Percentiles rank a stretch among this genome's conserved stretches.
These are phyloP conservation scores for Podospora australis DNA, from an alignment of 495 filamentous ascomycete genomes.

Conservation along the genomic window DNA sequence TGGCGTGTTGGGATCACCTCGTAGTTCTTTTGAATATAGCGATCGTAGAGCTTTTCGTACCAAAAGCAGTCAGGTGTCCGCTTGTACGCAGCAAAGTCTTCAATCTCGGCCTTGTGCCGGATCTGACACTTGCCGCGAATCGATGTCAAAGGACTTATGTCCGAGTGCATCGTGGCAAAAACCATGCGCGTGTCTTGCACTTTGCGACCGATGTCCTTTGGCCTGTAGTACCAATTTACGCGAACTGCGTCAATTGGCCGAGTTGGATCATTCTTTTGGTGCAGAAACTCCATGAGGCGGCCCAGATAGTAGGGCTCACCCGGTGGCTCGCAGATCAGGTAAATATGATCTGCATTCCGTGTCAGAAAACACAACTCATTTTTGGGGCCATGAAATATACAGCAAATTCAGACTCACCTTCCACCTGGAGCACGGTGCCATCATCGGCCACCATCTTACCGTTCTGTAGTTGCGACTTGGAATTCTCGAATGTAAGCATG, in stretches of 20 bases:
- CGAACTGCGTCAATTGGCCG: constrained; percentile 78
- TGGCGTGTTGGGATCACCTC: constrained; percentile 87
- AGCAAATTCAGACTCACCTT: constrained; percentile 59
- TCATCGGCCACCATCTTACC: constrained; percentile 84
- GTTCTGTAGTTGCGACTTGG: constrained; percentile 60
- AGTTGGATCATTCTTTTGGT: constrained; percentile 62
- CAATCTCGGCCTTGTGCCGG: constrained; percentile 77
- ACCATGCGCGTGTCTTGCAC: constrained; percentile 81
- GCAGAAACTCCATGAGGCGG: constrained; percentile 96
- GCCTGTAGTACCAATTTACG: constrained; percentile 97
- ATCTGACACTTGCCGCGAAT: constrained; percentile 90
- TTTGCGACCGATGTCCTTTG: constrained; percentile 89
- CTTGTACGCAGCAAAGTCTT: constrained; percentile 75
- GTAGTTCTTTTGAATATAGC: constrained; percentile 96
- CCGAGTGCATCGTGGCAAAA: constrained; percentile 97
- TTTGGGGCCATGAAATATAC: constrained; percentile 6
- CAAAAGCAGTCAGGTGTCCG: constrained; percentile 82
- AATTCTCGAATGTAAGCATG: constrained; percentile 79
- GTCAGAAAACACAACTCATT: constrained; percentile 18
- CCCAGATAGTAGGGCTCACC: constrained; percentile 97
- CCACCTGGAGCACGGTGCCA: constrained; percentile 71
- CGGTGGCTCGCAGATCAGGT: constrained; percentile 94
- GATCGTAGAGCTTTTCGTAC: constrained; percentile 96
- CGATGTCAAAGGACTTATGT: constrained; percentile 85
- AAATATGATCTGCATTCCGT: constrained; percentile 74